Percentiles rank a stretch among this genome's conserved stretches.
Conservation (phyloP, 2,329 filamentous ascomycete species). For the Samsoniella hepiali region DNA sequence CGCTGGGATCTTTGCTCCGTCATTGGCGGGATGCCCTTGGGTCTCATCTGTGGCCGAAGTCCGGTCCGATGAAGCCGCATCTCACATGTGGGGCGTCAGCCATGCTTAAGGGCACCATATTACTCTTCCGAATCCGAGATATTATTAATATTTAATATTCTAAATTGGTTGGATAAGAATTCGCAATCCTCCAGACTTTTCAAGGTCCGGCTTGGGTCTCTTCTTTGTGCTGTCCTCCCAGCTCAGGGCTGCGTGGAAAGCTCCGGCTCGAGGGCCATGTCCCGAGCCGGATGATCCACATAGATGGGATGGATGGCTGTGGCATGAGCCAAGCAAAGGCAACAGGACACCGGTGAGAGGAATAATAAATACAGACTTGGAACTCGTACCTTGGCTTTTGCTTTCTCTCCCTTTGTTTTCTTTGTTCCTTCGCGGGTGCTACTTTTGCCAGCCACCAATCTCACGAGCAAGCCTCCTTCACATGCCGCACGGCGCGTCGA, state of each 20-base stretch:
- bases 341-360: too few relatives aligned
- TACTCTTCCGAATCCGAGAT: conserved; percentile 4
- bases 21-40: background rate
- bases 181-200: background rate
- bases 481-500: too few relatives aligned
- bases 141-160: conserved; percentile 18
- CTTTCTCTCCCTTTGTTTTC: too few relatives aligned
- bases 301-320: background rate
- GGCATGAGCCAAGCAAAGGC: background rate
- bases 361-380: too few relatives aligned
- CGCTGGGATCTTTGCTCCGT: background rate
- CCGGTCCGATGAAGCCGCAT: conserved; percentile 7
- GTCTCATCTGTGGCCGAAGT: background rate
- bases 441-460: too few relatives aligned
- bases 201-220: background rate
- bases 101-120: conserved; percentile 8
- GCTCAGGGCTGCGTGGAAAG: background rate
- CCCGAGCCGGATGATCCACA: background rate
- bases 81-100: conserved; percentile 12
- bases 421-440: too few relatives aligned
- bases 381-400: too few relatives aligned
- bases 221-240: background rate
- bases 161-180: background rate
- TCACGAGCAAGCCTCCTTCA: too few relatives aligned
- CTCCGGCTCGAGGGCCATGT: background rate